Conservation (phyloP, 2,329 filamentous ascomycete species). For the Mollisia scopiformis region DNA sequence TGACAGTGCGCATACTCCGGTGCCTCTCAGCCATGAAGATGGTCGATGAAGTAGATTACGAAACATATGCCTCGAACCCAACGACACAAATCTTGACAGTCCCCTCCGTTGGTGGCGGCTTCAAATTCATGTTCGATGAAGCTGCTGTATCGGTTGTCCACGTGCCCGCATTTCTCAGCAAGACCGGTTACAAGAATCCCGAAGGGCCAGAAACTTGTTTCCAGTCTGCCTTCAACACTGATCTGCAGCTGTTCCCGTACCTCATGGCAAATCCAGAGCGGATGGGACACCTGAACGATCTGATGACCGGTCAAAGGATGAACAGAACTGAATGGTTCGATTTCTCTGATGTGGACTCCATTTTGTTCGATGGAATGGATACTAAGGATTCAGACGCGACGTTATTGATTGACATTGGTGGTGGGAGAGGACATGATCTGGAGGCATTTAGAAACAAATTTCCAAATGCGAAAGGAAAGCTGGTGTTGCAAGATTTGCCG, state of each 20-base stretch:
- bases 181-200: slow-evolving; percentile 9
- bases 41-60: slow-evolving; percentile 9
- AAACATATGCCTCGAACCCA: slow-evolving; percentile 10
- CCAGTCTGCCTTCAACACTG: slow-evolving; percentile 13
- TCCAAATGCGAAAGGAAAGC: slow-evolving; percentile 8
- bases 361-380: slow-evolving; percentile 2
- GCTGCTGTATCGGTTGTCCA: slow-evolving; percentile 10
- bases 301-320: slow-evolving; percentile 19
- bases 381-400: background rate
- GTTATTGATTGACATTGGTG: slow-evolving; percentile 19
- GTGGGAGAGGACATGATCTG: slow-evolving; percentile 11
- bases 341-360: slow-evolving; percentile 9
- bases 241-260: slow-evolving; percentile 18
- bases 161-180: slow-evolving; percentile 6
- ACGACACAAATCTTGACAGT: slow-evolving; percentile 8
- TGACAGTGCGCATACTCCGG: slow-evolving; percentile 13
- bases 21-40: slow-evolving; percentile 1
- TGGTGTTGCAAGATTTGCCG: slow-evolving; percentile 29
- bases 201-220: slow-evolving; percentile 5
- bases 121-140: slow-evolving; percentile 19
- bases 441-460: slow-evolving; percentile 13
- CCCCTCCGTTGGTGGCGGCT: slow-evolving; percentile 6
- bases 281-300: slow-evolving; percentile 19
- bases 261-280: slow-evolving; percentile 14
- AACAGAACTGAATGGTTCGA: slow-evolving; percentile 12